Base-by-base conservation (phyloP, 176 grass and related monocot genomes). In the Puccinellia tenuiflora region DNA sequence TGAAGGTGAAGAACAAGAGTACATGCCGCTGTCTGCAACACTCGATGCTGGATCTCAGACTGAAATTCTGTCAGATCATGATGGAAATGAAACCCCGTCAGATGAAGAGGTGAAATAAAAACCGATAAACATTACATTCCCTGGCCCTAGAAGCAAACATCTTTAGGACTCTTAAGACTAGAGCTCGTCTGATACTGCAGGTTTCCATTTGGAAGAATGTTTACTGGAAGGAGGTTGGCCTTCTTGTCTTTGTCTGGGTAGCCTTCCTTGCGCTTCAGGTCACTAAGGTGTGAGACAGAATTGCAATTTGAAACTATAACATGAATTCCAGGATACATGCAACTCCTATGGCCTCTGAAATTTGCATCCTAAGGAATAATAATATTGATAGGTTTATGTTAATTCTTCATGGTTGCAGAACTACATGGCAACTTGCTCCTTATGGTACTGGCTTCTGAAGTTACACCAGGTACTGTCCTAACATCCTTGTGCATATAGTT, bases 201-300 rank as follows among this genome's bases (percentile, higher is more conserved):
- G 37, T 79, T n/a, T 72, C 91, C 50, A 5, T 98, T 59, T 79
- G 94, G 82, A 12, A 86, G 18, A 98, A 95, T 85, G 52, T 95
- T 57, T 90, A 73, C 72, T 91, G 90, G 92, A 95, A 93, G 85
- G 88, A 98, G 65, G 45, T 91, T 29, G 88, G 90, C 25, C 82
- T 98, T 52, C 90, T 98, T 33, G 57, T 80, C 4, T 91, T 91
- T 51, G 92, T 91, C 8, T 93, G 92, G 96, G 6, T 90, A 3
- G 69, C 89, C 34, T 95, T 98, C 83, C 96, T 98, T 48, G 82
- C 9, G 37, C 78, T 98, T 39, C 96, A 98, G 76, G 15, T 93
- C 21, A 25, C 88, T 68, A 98, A 98, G 92, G 90, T 94, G 38
- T n/a, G 68, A 69, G 5, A 37, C 34, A 0, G 22, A 42, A 56